Evolutionary conservation across 495 filamentous ascomycete species (phyloP).

Genomic region (Glarea lozoyensis): DNA sequence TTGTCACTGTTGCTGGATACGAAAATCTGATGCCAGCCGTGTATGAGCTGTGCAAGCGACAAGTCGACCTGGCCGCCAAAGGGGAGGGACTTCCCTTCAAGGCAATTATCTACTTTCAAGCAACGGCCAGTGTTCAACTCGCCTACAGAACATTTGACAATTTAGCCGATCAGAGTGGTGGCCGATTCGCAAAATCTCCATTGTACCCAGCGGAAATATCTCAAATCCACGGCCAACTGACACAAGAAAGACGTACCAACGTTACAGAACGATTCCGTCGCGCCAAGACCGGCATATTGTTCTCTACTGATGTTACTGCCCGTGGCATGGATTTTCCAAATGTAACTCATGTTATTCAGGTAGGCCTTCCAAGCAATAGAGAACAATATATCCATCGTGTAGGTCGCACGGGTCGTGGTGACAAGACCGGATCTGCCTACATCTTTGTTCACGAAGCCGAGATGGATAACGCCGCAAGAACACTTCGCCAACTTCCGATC

Average conservation of each 20-base stretch:
- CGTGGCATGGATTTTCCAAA: slow-evolving; percentile 96
- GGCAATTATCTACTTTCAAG: slow-evolving; percentile 82
- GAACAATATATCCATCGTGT: slow-evolving; percentile 89
- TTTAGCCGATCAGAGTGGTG: slow-evolving; percentile 27
- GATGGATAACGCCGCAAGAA: slow-evolving; percentile 31
- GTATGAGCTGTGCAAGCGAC: slow-evolving; percentile 60
- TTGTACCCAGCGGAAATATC: slow-evolving; percentile 38
- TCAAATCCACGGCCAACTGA: slow-evolving; percentile 73
- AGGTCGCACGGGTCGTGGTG: slow-evolving; percentile 62
- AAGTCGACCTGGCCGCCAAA: slow-evolving; percentile 24
- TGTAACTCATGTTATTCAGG: slow-evolving; percentile 83
- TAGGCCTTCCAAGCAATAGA: slow-evolving; percentile 58
- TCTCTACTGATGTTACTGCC: slow-evolving; percentile 91
- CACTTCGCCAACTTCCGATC: slow-evolving; percentile 59
- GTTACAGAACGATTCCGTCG: slow-evolving; percentile 64
- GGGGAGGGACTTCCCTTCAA: slow-evolving; percentile 62
- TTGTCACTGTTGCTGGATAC: slow-evolving; percentile 52
- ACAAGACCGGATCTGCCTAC: slow-evolving; percentile 74
- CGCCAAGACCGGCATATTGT: slow-evolving; percentile 57
- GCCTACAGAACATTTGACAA: slow-evolving; percentile 49
- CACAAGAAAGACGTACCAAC: slow-evolving; percentile 55
- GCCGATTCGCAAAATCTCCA: slow-evolving; percentile 27
- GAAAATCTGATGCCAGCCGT: slow-evolving; percentile 73
- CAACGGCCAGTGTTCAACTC: slow-evolving; percentile 62
- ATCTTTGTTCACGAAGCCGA: slow-evolving; percentile 59